Conservation (phyloP, 176 grass and related monocot genomes). For the Carex scoparia region DNA sequence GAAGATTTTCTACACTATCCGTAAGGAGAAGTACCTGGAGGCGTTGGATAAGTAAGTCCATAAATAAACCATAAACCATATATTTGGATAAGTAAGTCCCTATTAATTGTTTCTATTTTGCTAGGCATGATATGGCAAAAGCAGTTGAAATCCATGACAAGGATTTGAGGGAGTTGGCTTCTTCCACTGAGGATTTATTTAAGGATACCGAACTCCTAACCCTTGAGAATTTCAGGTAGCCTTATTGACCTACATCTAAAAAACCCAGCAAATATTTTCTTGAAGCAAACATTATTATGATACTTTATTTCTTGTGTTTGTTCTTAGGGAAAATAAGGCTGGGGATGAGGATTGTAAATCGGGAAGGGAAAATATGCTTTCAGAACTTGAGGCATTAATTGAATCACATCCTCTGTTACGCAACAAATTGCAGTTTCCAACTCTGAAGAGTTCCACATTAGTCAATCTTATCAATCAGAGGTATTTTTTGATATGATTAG, state of each 20-base stretch:
- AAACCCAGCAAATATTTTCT: not conserved
- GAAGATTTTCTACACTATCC: conserved; percentile 97
- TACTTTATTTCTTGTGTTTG: conserved; percentile 19
- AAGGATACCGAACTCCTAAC: conserved; percentile 90
- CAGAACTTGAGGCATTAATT: conserved; percentile 77
- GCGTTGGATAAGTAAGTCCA: conserved; percentile 83
- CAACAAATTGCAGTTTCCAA: conserved; percentile 83
- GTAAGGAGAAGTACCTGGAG: conserved; percentile 88
- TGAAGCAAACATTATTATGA: not conserved
- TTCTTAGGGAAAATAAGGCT: conserved; percentile 72
- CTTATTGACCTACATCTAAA: too few relatives aligned
- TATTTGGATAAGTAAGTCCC: too few relatives aligned
- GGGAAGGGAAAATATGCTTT: conserved; percentile 74
- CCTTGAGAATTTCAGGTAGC: conserved; percentile 56
- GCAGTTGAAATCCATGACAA: conserved; percentile 89
- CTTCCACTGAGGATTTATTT: conserved; percentile 62
- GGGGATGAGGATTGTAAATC: conserved; percentile 89
- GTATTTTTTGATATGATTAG: too few relatives aligned
- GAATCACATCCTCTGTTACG: conserved; percentile 80
- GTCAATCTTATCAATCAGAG: conserved; percentile 80
- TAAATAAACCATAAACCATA: too few relatives aligned
- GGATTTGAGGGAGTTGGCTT: conserved; percentile 91
- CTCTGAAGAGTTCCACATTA: conserved; percentile 68
- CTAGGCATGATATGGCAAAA: conserved; percentile 74
- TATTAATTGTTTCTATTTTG: not conserved